phyloP scores from a whole-genome alignment of 2,329 filamentous ascomycete genomes.

The Cladophialophora bantiana region DNA sequence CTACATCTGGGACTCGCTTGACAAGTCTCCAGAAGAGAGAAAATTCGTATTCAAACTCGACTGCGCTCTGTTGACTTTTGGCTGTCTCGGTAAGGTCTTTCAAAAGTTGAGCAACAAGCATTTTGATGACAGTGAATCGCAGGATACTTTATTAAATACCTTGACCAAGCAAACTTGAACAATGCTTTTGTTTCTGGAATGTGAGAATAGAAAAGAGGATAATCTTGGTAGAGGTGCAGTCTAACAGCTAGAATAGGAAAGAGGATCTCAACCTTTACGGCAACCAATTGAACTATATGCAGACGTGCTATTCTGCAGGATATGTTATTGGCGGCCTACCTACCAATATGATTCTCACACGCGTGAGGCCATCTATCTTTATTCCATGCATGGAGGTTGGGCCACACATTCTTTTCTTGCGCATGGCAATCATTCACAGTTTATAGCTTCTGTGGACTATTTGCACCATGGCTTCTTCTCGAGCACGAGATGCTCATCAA shows the following conservation, averaged over 20 bases:
- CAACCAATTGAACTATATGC: slow-evolving; percentile 57
- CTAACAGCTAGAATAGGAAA: slow-evolving; percentile 44
- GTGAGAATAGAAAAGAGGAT: slow-evolving; percentile 9
- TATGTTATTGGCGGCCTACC: slow-evolving; percentile 52
- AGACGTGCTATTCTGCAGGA: slow-evolving; percentile 53
- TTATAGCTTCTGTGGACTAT: slow-evolving; percentile 40
- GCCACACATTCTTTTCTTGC: slow-evolving; percentile 38
- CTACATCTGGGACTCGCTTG: slow-evolving; percentile 61
- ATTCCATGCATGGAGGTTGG: slow-evolving; percentile 38
- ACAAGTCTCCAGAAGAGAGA: slow-evolving; percentile 59
- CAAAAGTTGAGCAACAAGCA: neutral
- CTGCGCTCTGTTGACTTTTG: slow-evolving; percentile 62
- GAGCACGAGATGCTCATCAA: slow-evolving; percentile 83
- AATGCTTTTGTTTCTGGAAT: slow-evolving; percentile 32
- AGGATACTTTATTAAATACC: slow-evolving; percentile 49
- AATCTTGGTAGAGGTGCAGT: neutral
- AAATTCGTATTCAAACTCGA: slow-evolving; percentile 64
- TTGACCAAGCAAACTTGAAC: slow-evolving; percentile 64
- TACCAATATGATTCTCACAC: slow-evolving; percentile 7
- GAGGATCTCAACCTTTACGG: slow-evolving; percentile 58
- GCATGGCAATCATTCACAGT: neutral
- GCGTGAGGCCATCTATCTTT: slow-evolving; percentile 31
- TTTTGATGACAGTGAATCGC: slow-evolving; percentile 6
- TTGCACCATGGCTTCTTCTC: slow-evolving; percentile 88
- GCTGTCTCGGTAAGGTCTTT: slow-evolving; percentile 51